Conservation (phyloP, 2,329 filamentous ascomycete species). For the Chrysoporthe deuterocubensis region DNA sequence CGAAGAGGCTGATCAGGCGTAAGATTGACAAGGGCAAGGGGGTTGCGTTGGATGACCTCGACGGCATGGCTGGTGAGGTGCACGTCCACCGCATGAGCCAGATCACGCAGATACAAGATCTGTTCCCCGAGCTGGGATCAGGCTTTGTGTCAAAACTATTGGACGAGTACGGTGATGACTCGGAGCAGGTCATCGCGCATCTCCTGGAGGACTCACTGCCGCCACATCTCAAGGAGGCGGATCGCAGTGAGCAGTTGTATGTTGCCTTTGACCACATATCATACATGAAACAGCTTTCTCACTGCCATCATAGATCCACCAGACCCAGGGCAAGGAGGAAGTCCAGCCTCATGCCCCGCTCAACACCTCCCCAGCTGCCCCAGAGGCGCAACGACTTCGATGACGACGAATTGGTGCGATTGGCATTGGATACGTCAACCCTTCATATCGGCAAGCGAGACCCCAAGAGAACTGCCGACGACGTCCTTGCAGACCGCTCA, state of each 20-base stretch:
- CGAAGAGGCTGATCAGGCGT: slow-evolving; percentile 54
- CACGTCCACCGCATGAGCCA: slow-evolving; percentile 84
- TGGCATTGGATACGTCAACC: slow-evolving; percentile 67
- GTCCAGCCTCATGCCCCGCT: slow-evolving; percentile 56
- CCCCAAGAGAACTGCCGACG: slow-evolving; percentile 68
- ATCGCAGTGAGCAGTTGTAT: slow-evolving; percentile 68
- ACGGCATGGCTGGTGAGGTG: slow-evolving; percentile 52
- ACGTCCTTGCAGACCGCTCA: slow-evolving; percentile 68
- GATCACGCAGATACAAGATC: slow-evolving; percentile 87
- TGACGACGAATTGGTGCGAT: slow-evolving; percentile 75
- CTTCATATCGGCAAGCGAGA: slow-evolving; percentile 80
- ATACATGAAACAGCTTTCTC: slow-evolving; percentile 31
- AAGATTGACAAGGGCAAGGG: slow-evolving; percentile 71
- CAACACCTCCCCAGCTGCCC: slow-evolving; percentile 61
- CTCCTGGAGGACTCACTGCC: slow-evolving; percentile 80
- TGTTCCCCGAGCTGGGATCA: slow-evolving; percentile 86
- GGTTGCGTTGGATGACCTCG: slow-evolving; percentile 41
- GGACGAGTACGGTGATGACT: slow-evolving; percentile 76
- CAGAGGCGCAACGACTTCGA: slow-evolving; percentile 77
- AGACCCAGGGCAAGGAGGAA: slow-evolving; percentile 32
- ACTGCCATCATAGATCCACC: slow-evolving; percentile 31
- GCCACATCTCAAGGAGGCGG: slow-evolving; percentile 63
- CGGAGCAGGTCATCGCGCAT: slow-evolving; percentile 80
- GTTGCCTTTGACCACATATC: slow-evolving; percentile 33
- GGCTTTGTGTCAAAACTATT: slow-evolving; percentile 80